Base-by-base conservation (phyloP, 306 rosid species). In the Pterocarpus santalinus region DNA sequence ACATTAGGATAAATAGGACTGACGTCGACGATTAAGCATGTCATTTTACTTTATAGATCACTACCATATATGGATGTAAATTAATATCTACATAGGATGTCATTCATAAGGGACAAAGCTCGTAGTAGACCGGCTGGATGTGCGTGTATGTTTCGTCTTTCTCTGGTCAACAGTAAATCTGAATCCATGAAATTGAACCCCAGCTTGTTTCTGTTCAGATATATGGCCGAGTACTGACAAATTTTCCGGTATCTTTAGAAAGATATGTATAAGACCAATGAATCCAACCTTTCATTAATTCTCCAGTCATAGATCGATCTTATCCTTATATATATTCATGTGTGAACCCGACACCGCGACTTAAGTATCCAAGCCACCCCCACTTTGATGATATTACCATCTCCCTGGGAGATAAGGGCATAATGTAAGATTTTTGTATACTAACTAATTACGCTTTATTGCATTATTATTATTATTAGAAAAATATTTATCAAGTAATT, bases 121-220 rank as follows among this genome's bases (percentile, higher is more conserved):
- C 49, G 71, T 78, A 55, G 71, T 79, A 85, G 91, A 85, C 84
- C 67, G 56, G 80, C 61, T 41, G 80, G 71, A 4, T 15, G 77
- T 49, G 75, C 4, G 73, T 78, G 84, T 76, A 3, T 35, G 62
- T 62, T 72, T 86, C 74, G 77, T 68, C 72, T 49, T 52, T 72
- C 17, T 51, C 6, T 58, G n/a, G 66, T 78, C 87, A 86, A 80
- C 88, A 88, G 74, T 85, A 83, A 88, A 88, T 86, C 85, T 75
- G 65, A 85, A 88, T 86, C 87, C 81, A 83, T 86, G 86, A 85
- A 70, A 81, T 73, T 70, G 43, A 76, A 70, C 46, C 46, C 58
- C 53, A 71, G 68, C 76, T 61, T 79, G 86, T 81, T 79, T 83
- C 81, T 62, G 12, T 72, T 53, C 70, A 22, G 52, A 7, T 47